A percentile compares a stretch with the other conserved stretches of the same genome.
phyloP scores from a whole-genome alignment of 2,329 filamentous ascomycete genomes.

The Colletotrichum liaoningense region DNA sequence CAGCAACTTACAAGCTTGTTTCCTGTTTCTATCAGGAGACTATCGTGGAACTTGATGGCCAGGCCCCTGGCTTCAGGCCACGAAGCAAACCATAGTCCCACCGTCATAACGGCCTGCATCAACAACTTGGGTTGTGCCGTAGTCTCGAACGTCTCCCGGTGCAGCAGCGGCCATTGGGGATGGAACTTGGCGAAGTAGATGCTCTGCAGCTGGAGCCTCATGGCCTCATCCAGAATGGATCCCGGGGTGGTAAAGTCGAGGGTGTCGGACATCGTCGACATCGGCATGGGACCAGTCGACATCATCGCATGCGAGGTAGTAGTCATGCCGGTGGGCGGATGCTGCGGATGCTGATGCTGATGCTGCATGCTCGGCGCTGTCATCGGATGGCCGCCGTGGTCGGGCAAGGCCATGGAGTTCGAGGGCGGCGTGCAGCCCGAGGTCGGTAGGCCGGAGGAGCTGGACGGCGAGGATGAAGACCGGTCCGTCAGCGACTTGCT shows the following conservation, averaged over 20 bases:
- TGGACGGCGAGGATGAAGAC: neutral
- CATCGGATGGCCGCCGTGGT: neutral
- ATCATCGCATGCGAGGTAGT: neutral
- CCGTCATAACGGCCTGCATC: constrained; percentile 14
- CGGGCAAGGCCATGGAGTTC: neutral
- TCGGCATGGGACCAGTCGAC: neutral
- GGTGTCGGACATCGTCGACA: neutral
- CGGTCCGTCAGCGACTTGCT: no score
- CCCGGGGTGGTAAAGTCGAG: constrained; percentile 5
- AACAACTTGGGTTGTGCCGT: constrained; percentile 8
- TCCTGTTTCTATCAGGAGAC: constrained; percentile 9
- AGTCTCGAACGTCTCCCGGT: constrained; percentile 16
- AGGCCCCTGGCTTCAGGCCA: neutral
- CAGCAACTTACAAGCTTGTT: constrained; percentile 15
- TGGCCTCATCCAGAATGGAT: neutral
- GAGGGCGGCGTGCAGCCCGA: neutral
- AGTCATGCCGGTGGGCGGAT: constrained; percentile 3
- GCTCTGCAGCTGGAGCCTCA: constrained; percentile 12
- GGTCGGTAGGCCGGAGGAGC: neutral
- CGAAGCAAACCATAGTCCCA: constrained; percentile 22
- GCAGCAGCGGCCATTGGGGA: constrained; percentile 24
- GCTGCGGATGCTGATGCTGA: neutral
- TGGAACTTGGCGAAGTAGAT: constrained; percentile 27
- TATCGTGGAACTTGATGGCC: constrained; percentile 14
- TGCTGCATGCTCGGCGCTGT: neutral